Conservation (phyloP, 2,329 filamentous ascomycete genomes). For the Chaetomium globosum region DNA sequence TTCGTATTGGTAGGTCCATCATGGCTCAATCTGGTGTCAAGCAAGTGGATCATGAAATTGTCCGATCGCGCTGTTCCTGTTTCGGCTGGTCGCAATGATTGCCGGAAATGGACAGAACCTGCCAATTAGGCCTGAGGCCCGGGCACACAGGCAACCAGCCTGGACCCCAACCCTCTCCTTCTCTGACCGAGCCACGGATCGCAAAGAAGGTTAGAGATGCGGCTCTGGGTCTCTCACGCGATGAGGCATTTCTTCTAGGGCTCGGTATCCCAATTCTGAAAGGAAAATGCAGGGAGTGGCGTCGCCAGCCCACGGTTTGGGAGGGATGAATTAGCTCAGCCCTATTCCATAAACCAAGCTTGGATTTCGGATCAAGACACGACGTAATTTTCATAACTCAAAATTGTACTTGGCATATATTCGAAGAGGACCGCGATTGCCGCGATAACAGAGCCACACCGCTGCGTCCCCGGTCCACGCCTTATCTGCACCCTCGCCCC, state of each 20-base stretch:
- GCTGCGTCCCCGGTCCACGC: conserved; percentile 1
- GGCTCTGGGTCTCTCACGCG: neutral
- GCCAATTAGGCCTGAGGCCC: neutral
- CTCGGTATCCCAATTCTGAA: neutral
- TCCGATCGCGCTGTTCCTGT: conserved; percentile 15
- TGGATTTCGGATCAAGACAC: neutral
- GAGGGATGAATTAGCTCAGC: conserved; percentile 13
- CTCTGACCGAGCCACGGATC: neutral
- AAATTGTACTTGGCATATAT: no score
- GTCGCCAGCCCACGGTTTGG: neutral
- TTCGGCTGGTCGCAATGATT: conserved; percentile 33
- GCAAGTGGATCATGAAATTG: neutral
- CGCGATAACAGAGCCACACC: neutral
- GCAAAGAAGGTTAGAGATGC: neutral
- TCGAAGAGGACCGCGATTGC: neutral
- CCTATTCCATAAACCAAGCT: neutral
- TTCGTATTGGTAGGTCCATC: neutral
- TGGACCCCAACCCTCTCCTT: neutral
- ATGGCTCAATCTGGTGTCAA: neutral
- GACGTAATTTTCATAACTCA: neutral
- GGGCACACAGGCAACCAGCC: neutral
- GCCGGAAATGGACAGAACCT: conserved; percentile 29
- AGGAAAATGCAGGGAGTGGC: conserved; percentile 1
- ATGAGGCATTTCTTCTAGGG: neutral
- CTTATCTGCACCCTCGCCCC: neutral